Conservation (phyloP, 2,329 filamentous ascomycete species). For the Lachnellula subtilissima region DNA sequence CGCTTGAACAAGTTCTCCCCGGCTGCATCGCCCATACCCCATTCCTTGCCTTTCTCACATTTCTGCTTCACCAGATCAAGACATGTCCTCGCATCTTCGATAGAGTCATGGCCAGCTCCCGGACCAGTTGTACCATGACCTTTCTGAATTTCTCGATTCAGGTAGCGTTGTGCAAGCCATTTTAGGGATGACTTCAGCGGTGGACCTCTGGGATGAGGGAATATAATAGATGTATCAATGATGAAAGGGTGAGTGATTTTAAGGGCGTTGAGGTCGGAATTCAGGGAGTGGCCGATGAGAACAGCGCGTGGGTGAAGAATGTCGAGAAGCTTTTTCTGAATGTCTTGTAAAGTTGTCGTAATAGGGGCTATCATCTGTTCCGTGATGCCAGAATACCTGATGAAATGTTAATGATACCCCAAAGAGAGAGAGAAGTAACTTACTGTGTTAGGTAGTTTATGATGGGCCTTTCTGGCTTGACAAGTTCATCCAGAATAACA, state of each 20-base stretch:
- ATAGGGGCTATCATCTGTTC: slow-evolving; percentile 75
- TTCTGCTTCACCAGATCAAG: slow-evolving; percentile 93
- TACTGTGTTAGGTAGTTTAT: slow-evolving; percentile 81
- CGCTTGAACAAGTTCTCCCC: slow-evolving; percentile 88
- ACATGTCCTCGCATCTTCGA: slow-evolving; percentile 88
- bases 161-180: slow-evolving; percentile 80
- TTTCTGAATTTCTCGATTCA: slow-evolving; percentile 83
- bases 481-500: slow-evolving; percentile 80
- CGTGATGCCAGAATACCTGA: slow-evolving; percentile 81
- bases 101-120: slow-evolving; percentile 73
- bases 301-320: slow-evolving; percentile 70
- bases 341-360: slow-evolving; percentile 76
- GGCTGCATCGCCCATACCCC: slow-evolving; percentile 74
- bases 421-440: slow-evolving; percentile 2
- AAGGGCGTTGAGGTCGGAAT: slow-evolving; percentile 78
- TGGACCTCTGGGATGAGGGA: slow-evolving; percentile 82
- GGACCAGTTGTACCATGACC: slow-evolving; percentile 49
- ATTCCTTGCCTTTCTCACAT: slow-evolving; percentile 83
- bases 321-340: slow-evolving; percentile 70
- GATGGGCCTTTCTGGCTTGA: slow-evolving; percentile 85
- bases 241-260: slow-evolving; percentile 88
- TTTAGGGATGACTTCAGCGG: slow-evolving; percentile 89
- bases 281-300: slow-evolving; percentile 74
- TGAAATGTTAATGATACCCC: slow-evolving; percentile 18
- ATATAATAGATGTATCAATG: slow-evolving; percentile 85